Conservation (phyloP, 768 basidiomycete species). For the Pulveroboletus ravenelii region DNA sequence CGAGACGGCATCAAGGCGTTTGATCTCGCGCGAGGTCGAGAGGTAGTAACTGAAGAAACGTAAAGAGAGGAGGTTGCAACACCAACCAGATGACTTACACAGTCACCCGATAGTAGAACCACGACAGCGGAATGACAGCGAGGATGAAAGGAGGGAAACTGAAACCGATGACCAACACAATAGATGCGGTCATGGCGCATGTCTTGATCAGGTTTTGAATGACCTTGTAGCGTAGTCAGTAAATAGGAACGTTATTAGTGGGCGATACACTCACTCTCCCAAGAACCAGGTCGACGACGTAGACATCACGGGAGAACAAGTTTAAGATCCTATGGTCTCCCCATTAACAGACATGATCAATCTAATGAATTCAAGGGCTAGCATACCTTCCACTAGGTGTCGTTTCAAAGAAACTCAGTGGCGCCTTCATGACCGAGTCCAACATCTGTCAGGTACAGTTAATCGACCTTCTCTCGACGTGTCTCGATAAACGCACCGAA, state of each 20-base stretch:
- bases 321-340: conserved; percentile 63
- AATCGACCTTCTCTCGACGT: neutral
- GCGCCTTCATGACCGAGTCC: conserved; percentile 73
- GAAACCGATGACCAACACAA: conserved; percentile 66
- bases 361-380: neutral
- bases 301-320: conserved; percentile 85
- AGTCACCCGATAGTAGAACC: conserved; percentile 80
- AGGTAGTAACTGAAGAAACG: conserved; percentile 66
- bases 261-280: conserved; percentile 42
- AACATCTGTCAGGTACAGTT: conserved; percentile 54
- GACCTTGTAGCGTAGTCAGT: conserved; percentile 30
- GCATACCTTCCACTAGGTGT: conserved; percentile 79
- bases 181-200: conserved; percentile 50
- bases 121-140: conserved; percentile 67
- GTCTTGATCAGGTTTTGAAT: conserved; percentile 72
- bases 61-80: neutral
- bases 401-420: conserved; percentile 83
- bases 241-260: neutral
- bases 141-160: conserved; percentile 83
- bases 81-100: conserved; percentile 41
- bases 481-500: conserved; percentile 39
- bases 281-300: conserved; percentile 81
- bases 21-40: conserved; percentile 80
- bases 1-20: conserved; percentile 84
- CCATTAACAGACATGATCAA: neutral